phyloP scores from a whole-genome alignment of 2,329 filamentous ascomycete genomes.

The Fusarium pseudocircinatum region DNA sequence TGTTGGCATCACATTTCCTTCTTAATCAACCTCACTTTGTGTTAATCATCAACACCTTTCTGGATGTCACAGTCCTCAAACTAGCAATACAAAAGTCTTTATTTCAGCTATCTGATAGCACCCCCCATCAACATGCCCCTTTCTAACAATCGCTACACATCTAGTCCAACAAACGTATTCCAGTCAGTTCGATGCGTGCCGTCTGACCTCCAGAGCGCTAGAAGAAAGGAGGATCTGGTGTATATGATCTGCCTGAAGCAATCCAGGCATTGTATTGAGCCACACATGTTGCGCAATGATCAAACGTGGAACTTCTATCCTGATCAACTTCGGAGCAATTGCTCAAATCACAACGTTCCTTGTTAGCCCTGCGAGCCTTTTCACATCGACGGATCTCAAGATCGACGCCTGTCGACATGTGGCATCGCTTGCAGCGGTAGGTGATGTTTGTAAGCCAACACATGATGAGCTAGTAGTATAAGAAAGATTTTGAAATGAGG shows the following conservation, averaged over 20 bases:
- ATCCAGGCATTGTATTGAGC: not conserved
- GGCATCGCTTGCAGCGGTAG: not conserved
- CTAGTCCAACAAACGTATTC: too few relatives aligned
- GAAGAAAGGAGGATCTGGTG: not conserved
- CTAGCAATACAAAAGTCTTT: not conserved
- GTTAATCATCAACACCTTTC: accelerated
- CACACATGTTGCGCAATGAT: not conserved
- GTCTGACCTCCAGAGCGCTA: accelerated
- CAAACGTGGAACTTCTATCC: not conserved
- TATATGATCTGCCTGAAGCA: not conserved
- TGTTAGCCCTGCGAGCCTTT: not conserved
- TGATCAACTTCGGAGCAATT: not conserved
- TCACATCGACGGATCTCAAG: not conserved
- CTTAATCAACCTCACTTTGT: too few relatives aligned
- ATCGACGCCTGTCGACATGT: not conserved
- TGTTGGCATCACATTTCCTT: not conserved
- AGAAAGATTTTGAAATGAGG: accelerated
- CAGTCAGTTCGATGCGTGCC: too few relatives aligned
- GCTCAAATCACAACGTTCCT: not conserved
- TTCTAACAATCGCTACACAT: accelerated
- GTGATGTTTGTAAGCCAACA: not conserved
- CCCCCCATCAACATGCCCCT: accelerated
- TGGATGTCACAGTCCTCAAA: too few relatives aligned
- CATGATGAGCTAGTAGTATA: not conserved
- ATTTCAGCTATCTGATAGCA: not conserved